These are phyloP conservation scores for Daldinia bambusicola DNA, from an alignment of 495 filamentous ascomycete species.

Conservation along the genomic window DNA sequence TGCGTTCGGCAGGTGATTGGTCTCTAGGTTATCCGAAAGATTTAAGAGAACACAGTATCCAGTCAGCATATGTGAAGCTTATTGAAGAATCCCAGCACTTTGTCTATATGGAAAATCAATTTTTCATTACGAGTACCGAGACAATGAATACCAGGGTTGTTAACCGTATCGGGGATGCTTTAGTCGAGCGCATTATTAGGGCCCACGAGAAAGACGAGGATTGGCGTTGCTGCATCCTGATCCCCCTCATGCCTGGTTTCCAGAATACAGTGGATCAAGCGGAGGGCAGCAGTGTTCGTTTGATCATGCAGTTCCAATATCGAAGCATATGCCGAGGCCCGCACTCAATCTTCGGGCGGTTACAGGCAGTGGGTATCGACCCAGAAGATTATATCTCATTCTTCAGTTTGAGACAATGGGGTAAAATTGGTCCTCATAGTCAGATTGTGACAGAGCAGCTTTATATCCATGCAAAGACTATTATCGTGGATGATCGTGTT, in stretches of 20 bases:
- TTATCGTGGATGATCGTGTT: constrained; percentile 94
- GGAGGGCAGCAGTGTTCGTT: constrained; percentile 90
- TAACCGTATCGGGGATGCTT: constrained; percentile 93
- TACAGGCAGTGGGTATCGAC: constrained; percentile 85
- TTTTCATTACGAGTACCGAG: constrained; percentile 94
- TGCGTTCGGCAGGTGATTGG: constrained; percentile 90
- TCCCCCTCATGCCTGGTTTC: constrained; percentile 97
- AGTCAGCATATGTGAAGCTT: constrained; percentile 93
- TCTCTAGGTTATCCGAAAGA: constrained; percentile 80
- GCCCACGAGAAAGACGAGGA: constrained; percentile 86
- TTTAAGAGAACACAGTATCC: constrained; percentile 91
- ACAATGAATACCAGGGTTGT: constrained; percentile 87
- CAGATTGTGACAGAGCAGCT: constrained; percentile 93
- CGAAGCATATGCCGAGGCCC: constrained; percentile 96
- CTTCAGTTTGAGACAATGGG: constrained; percentile 92
- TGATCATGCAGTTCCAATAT: constrained; percentile 99
- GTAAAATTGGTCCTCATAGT: constrained; percentile 84
- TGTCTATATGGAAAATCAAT: constrained; percentile 99
- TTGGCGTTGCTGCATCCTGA: constrained; percentile 94
- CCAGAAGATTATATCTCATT: constrained; percentile 98
- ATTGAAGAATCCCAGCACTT: constrained; percentile 97
- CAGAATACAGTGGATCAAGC: constrained; percentile 95
- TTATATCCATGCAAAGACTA: constrained; percentile 98
- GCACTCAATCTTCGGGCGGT: constrained; percentile 88
- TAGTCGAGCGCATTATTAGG: constrained; percentile 89